These are phyloP conservation scores for Solanum habrochaites DNA, from an alignment of 257 asterid species.

Conservation along the genomic window DNA sequence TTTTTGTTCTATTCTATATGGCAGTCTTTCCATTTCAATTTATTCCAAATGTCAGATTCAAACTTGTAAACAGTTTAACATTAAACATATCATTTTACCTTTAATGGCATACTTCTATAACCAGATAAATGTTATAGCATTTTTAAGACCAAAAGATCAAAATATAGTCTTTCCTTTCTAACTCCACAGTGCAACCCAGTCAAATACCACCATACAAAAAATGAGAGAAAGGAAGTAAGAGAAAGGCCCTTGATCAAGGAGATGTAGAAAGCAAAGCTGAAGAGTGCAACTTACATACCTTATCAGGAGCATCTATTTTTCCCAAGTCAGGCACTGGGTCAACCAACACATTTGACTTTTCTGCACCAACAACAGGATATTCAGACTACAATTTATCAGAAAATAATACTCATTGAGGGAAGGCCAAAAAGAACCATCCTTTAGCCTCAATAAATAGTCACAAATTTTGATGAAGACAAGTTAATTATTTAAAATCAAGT, in stretches of 20 bases:
- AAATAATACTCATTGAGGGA: neutral
- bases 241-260: neutral
- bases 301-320: conserved; percentile 19
- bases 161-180: neutral
- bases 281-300: conserved; percentile 29
- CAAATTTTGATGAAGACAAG: neutral
- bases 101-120: neutral
- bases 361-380: conserved; percentile 17
- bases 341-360: conserved; percentile 13
- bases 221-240: neutral
- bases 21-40: neutral
- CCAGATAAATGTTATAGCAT: neutral
- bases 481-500: neutral
- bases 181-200: neutral
- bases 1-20: neutral
- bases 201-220: neutral
- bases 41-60: neutral
- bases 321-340: conserved; percentile 15
- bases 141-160: neutral
- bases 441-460: neutral
- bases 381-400: conserved; percentile 23
- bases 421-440: neutral
- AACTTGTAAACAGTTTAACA: neutral
- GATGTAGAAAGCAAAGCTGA: neutral
- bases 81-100: neutral